Percentiles rank a stretch among this genome's conserved stretches.
Conservation (phyloP, 2,329 filamentous ascomycete species). For the Triangularia setosa region DNA sequence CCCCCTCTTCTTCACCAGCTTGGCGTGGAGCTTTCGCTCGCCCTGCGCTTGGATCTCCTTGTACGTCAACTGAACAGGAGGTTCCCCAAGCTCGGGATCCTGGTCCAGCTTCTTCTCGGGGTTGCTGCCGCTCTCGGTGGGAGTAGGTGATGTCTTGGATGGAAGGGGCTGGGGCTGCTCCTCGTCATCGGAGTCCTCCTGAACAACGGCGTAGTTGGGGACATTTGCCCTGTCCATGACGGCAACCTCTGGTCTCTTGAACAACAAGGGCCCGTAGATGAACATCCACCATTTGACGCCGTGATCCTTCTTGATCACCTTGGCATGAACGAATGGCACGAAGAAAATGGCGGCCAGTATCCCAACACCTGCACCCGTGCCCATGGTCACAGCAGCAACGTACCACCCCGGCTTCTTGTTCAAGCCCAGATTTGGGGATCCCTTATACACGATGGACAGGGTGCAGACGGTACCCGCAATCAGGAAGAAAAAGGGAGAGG, state of each 20-base stretch:
- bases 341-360: constrained; percentile 65
- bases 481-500: constrained; percentile 72
- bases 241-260: constrained; percentile 53
- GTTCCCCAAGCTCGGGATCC: constrained; percentile 39
- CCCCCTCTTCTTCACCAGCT: constrained; percentile 58
- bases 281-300: constrained; percentile 61
- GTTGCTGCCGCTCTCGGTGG: constrained; percentile 25
- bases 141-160: constrained; percentile 35
- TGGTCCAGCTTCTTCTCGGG: constrained; percentile 40
- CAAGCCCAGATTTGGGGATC: constrained; percentile 64
- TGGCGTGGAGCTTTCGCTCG: constrained; percentile 56
- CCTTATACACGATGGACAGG: constrained; percentile 77
- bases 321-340: constrained; percentile 64
- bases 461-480: constrained; percentile 71
- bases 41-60: constrained; percentile 57
- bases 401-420: constrained; percentile 65
- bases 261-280: constrained; percentile 60
- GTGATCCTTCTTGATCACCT: constrained; percentile 65
- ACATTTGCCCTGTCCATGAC: constrained; percentile 56
- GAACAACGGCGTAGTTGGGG: constrained; percentile 74
- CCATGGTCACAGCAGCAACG: constrained; percentile 63
- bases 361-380: constrained; percentile 57
- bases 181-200: constrained; percentile 53
- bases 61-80: constrained; percentile 47
- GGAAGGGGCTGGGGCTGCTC: constrained; percentile 24